Base-by-base conservation (phyloP, 495 filamentous ascomycete genomes). In the Aspergillus asperescens region DNA sequence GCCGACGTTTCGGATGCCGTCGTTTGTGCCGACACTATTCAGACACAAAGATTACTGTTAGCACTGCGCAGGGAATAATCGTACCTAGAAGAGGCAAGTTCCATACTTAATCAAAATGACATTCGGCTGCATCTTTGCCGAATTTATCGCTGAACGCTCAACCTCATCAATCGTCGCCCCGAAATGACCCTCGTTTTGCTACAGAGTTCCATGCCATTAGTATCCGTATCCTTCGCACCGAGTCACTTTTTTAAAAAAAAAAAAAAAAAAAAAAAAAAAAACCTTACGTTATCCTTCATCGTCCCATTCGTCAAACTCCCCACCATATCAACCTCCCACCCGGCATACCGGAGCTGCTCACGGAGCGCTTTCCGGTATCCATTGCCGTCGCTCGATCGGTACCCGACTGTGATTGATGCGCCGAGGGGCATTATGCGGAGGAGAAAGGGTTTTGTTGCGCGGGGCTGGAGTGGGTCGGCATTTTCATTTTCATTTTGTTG, bases 341-440 rank as follows among this genome's bases (percentile, higher is more conserved):
- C 70, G 2, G 54, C 49, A 42, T 57, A 67, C 13, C 68, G 63
- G 22, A 76, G 57, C 45, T 71, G 63, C 28, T 66, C 54, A 7
- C 76, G 64, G 1, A 78, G 62, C 40, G 50, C 42, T 41, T 71
- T 60, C 61, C 81, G 77, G 58, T 79, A 84, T 15, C 80, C 79
- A 61, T 80, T 75, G 16, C 73, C 70, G 45, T 77, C 75, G 1
- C 62, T 69, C 1, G 75, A 79, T 23, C 62, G 61, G 38, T 73
- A 75, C 19, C 81, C 81, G 37, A 69, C 66, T 3, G 80, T 82
- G 55, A 84, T 81, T 0, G 80, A 83, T 9, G 79, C 80, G 22
- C 81, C 81, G 19, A 82, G 68, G 20, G 79, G 76, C 62, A 82
- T 66, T 20, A 80, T 68, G 8, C 77, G 67, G 5, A 82, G 67